Evolutionary conservation across 306 rosid species (phyloP).

Genomic region (Vachellia collinsii): DNA sequence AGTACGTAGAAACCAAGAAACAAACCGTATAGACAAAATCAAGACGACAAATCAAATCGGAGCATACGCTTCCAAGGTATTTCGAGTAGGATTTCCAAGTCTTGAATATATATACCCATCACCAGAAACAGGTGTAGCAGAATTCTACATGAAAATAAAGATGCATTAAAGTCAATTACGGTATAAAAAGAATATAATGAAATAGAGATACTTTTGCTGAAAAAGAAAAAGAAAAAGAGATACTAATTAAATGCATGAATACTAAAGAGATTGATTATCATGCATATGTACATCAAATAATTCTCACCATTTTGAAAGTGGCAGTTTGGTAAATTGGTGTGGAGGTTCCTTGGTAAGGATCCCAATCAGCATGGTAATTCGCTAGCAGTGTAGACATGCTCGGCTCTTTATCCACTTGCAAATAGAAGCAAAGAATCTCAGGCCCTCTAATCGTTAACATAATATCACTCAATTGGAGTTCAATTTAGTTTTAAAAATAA

Average conservation of each 20-base stretch:
- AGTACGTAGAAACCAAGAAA: slow-evolving; percentile 16
- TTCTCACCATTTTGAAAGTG: slow-evolving; percentile 83
- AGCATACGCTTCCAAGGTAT: slow-evolving; percentile 72
- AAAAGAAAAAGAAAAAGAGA: too few relatives aligned
- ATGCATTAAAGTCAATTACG: too few relatives aligned
- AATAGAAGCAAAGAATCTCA: neutral
- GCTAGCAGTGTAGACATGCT: slow-evolving; percentile 67
- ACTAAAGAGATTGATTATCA: too few relatives aligned
- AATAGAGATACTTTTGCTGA: too few relatives aligned
- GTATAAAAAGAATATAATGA: neutral
- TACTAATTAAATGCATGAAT: too few relatives aligned
- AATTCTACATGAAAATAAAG: slow-evolving; percentile 59
- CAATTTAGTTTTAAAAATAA: too few relatives aligned
- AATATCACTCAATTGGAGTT: too few relatives aligned
- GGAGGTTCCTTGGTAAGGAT: slow-evolving; percentile 78
- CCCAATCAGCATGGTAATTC: slow-evolving; percentile 74
- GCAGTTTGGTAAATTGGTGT: slow-evolving; percentile 90
- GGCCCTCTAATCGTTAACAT: too few relatives aligned
- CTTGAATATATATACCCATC: slow-evolving; percentile 90
- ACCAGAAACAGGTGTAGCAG: slow-evolving; percentile 80
- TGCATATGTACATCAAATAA: slow-evolving; percentile 24
- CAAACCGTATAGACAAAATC: slow-evolving; percentile 19
- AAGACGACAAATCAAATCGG: slow-evolving; percentile 28
- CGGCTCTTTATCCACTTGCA: slow-evolving; percentile 55
- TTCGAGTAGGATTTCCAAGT: slow-evolving; percentile 93